Percentiles rank a stretch among this genome's conserved stretches.
phyloP scores from a whole-genome alignment of 108 stramenopile genomes.

The Skeletonema tropicum region DNA sequence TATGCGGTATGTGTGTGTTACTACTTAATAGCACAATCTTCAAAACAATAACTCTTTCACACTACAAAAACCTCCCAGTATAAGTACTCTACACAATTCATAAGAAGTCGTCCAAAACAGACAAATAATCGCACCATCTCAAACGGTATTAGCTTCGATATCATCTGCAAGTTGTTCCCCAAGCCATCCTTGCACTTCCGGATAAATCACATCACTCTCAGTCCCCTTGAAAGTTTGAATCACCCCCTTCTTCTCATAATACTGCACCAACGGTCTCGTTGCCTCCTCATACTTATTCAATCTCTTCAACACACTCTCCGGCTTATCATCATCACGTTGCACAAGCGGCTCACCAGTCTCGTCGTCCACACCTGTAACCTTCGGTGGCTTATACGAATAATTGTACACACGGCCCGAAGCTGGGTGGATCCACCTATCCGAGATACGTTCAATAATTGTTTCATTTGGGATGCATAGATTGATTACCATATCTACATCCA shows the following conservation, averaged over 20 bases:
- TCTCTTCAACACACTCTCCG: slow-evolving; percentile 83
- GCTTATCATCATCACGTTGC: slow-evolving; percentile 97
- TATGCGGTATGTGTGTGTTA: neutral
- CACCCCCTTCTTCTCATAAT: slow-evolving; percentile 84
- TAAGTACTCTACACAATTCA: slow-evolving; percentile 2
- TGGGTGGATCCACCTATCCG: slow-evolving; percentile 96
- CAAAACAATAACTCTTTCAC: neutral
- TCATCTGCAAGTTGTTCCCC: slow-evolving; percentile 49
- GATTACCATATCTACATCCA: slow-evolving; percentile 90
- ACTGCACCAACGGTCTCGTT: slow-evolving; percentile 87
- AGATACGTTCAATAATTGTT: slow-evolving; percentile 92
- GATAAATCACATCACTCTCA: slow-evolving; percentile 94
- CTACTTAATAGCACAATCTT: neutral
- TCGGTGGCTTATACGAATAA: slow-evolving; percentile 96
- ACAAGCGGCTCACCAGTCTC: slow-evolving; percentile 93
- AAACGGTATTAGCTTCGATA: slow-evolving; percentile 16
- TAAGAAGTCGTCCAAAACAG: neutral
- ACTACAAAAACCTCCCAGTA: neutral
- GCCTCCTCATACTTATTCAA: slow-evolving; percentile 89
- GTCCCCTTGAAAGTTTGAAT: slow-evolving; percentile 89
- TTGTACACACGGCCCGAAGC: slow-evolving; percentile 93
- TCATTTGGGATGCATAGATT: slow-evolving; percentile 94
- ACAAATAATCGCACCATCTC: neutral
- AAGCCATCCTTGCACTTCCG: slow-evolving; percentile 82
- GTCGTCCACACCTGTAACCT: slow-evolving; percentile 85